Percentiles rank a stretch among this genome's conserved stretches.
phyloP scores from a whole-genome alignment of 1,139 yeast genomes.

The Sugiyamaella pinicola region DNA sequence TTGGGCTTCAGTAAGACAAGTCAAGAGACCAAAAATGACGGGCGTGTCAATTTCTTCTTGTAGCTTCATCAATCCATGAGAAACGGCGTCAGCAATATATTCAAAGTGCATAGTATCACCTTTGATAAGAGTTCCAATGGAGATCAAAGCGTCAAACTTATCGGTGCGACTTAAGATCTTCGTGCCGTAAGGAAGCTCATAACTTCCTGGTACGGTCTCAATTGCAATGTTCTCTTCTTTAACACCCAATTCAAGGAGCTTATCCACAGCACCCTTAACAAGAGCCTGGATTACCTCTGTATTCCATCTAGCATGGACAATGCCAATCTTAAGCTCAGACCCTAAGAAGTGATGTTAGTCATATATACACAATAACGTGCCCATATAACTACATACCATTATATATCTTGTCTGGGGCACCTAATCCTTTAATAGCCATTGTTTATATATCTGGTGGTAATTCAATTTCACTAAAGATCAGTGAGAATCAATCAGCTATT shows the following conservation, averaged over 20 bases:
- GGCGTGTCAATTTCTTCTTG: conserved; percentile 75
- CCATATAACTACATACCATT: conserved; percentile 44
- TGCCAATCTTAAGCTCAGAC: conserved; percentile 69
- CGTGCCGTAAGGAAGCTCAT: conserved; percentile 86
- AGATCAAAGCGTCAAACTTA: conserved; percentile 78
- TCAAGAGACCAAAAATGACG: conserved; percentile 87
- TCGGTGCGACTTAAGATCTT: conserved; percentile 55
- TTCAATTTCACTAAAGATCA: neutral
- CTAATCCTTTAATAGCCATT: conserved; percentile 58
- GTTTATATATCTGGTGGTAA: neutral
- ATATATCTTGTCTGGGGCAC: conserved; percentile 67
- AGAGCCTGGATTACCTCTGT: conserved; percentile 71
- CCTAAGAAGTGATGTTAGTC: conserved; percentile 43
- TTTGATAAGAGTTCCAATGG: conserved; percentile 92
- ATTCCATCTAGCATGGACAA: conserved; percentile 97
- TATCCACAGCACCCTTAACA: conserved; percentile 72
- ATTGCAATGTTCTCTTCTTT: conserved; percentile 71
- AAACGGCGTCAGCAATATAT: conserved; percentile 88
- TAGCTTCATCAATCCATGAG: conserved; percentile 81
- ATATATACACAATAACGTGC: neutral
- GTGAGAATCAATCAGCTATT: too few relatives aligned
- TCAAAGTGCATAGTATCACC: conserved; percentile 99
- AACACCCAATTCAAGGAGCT: conserved; percentile 67
- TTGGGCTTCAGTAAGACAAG: conserved; percentile 92
- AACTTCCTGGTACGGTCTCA: conserved; percentile 92